phyloP scores from a whole-genome alignment of 148 eudicot species.

The Arctostaphylos glauca region DNA sequence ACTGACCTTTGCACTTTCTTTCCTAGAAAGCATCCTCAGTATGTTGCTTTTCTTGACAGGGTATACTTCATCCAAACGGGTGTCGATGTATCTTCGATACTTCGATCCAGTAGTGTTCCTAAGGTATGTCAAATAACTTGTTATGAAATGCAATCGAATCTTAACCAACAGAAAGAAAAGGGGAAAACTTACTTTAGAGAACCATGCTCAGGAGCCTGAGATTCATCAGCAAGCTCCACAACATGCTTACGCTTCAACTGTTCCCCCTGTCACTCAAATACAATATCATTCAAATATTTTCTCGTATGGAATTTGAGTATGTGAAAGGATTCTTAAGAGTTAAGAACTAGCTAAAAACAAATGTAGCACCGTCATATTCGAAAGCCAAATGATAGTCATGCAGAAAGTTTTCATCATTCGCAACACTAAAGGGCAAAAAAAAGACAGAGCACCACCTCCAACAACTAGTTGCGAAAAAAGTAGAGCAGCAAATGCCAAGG shows the following conservation, averaged over 20 bases:
- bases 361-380: not conserved
- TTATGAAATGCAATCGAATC: slow-evolving; percentile 10
- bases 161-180: slow-evolving; percentile 3
- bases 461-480: not conserved
- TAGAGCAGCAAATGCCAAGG: not conserved
- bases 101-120: slow-evolving; percentile 46
- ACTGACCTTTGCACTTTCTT: slow-evolving; percentile 69
- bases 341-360: not conserved
- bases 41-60: slow-evolving; percentile 66
- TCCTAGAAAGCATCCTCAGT: slow-evolving; percentile 49
- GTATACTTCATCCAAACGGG: slow-evolving; percentile 66
- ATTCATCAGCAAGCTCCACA: slow-evolving; percentile 38
- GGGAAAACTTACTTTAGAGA: slow-evolving; percentile 44
- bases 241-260: slow-evolving; percentile 63
- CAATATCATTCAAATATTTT: slow-evolving; percentile 6
- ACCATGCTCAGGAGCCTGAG: slow-evolving; percentile 33
- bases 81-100: slow-evolving; percentile 61
- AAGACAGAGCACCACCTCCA: not conserved
- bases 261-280: slow-evolving; percentile 61
- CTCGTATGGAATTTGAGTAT: not conserved
- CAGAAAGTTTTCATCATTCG: not conserved
- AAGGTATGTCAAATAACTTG: slow-evolving; percentile 13
- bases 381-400: not conserved
- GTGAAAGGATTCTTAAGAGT: not conserved
- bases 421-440: not conserved